Evolutionary conservation across 495 filamentous ascomycete genomes (phyloP).

Genomic region (Aspergillus cavernicola): DNA sequence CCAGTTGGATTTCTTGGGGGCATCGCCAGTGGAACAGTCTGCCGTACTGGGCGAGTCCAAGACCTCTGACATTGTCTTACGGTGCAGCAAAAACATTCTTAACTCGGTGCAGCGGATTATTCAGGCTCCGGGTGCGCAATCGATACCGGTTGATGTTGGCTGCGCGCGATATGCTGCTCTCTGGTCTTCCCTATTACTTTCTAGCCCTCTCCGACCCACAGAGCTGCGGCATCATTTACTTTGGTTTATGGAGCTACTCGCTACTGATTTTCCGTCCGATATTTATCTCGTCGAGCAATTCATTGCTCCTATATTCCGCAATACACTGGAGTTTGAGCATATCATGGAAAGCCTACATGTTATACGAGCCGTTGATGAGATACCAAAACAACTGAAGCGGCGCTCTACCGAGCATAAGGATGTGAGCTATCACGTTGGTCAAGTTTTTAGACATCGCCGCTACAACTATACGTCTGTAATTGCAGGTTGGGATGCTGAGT

Average conservation of each 20-base stretch:
- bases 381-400: slow-evolving; percentile 50
- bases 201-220: slow-evolving; percentile 39
- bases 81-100: slow-evolving; percentile 78
- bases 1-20: slow-evolving; percentile 62
- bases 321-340: slow-evolving; percentile 40
- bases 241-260: slow-evolving; percentile 65
- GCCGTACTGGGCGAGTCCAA: slow-evolving; percentile 57
- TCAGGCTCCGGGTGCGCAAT: slow-evolving; percentile 16
- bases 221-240: slow-evolving; percentile 60
- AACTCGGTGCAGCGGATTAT: slow-evolving; percentile 49
- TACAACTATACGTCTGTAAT: slow-evolving; percentile 80
- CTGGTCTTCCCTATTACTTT: slow-evolving; percentile 71
- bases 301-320: slow-evolving; percentile 54
- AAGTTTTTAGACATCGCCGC: slow-evolving; percentile 77
- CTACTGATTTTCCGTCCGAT: slow-evolving; percentile 59
- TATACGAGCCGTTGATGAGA: slow-evolving; percentile 57
- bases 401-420: slow-evolving; percentile 33
- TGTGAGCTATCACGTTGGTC: slow-evolving; percentile 73
- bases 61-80: slow-evolving; percentile 63
- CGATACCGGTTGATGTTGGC: slow-evolving; percentile 50
- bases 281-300: slow-evolving; percentile 61
- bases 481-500: slow-evolving; percentile 76
- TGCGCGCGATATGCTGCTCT: slow-evolving; percentile 70
- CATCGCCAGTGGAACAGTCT: slow-evolving; percentile 47
- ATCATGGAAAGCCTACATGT: slow-evolving; percentile 52